Conservation (phyloP, 2,329 filamentous ascomycete species). For the Fusarium heterosporum region DNA sequence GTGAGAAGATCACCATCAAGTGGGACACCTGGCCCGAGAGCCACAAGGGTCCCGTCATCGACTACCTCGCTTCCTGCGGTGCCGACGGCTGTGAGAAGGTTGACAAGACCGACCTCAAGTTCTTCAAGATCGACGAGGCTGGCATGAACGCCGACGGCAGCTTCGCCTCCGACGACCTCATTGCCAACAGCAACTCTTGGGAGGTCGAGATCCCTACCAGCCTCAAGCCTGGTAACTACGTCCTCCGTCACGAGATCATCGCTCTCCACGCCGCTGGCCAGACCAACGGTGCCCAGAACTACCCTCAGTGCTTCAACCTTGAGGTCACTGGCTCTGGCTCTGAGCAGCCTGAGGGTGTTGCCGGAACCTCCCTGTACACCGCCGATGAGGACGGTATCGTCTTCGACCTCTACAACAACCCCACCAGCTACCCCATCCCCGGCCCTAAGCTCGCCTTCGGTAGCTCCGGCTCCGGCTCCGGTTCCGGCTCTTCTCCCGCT, state of each 20-base stretch:
- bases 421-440: conserved; percentile 47
- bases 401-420: conserved; percentile 50
- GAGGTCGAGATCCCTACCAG: conserved; percentile 51
- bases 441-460: conserved; percentile 42
- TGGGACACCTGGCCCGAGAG: conserved; percentile 58
- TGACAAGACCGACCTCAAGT: conserved; percentile 66
- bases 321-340: conserved; percentile 58
- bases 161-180: conserved; percentile 57
- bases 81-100: conserved; percentile 64
- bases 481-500: background rate
- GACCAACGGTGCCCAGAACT: conserved; percentile 63
- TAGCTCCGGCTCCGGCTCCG: conserved; percentile 11
- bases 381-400: conserved; percentile 49
- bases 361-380: conserved; percentile 51
- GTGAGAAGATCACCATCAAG: conserved; percentile 55
- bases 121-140: conserved; percentile 73
- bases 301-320: conserved; percentile 65
- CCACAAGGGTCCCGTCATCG: conserved; percentile 68
- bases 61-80: conserved; percentile 71
- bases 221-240: conserved; percentile 57
- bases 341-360: conserved; percentile 50
- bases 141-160: conserved; percentile 56
- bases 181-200: conserved; percentile 55
- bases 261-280: conserved; percentile 59
- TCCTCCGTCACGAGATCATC: conserved; percentile 65